Evolutionary conservation across 2,329 filamentous ascomycete genomes (phyloP), one percentile per base, ranked within the genome.

Genomic region (Colletotrichum acutatum): DNA sequence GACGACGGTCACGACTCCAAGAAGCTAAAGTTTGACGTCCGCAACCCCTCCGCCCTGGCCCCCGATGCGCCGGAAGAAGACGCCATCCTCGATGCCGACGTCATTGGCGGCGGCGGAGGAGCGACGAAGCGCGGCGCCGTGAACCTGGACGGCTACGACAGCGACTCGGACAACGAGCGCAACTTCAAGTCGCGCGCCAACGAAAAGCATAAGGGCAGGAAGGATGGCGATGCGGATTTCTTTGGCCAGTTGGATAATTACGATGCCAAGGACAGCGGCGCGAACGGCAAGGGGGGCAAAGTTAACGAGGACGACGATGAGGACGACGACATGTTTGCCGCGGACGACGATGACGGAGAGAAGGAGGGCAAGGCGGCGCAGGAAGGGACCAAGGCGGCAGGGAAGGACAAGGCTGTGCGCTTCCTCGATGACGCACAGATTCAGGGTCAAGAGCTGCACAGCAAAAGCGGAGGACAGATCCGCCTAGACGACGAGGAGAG

Each of bases 141-240:
- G 68, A 98, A 98, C 79, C 91, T 99, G 53, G 97, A 98, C 79
- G 97, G 97, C 63, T 99, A 98, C 84, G 96, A 98, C 77, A 97
- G 93, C 11, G 97, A 99, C 83, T 97, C 96, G 2, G 90, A 93
- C 65, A 96, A 97, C 76, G 97, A 98, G 80, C 71, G 71, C 34
- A 95, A 94, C 57, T 97, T 98, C 81, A 90, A 97, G 77, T 89
- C 89, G 37, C 90, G 94, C 64, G 93, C 93, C 6, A 90, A 92
- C 71, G 88, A 88, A 68, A 89, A 87, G 75, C 85, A 83, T 66
- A 86, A 80, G 71, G 76, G 74, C 19, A 83, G 84, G 77, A 79
- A 83, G 32, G 71, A 62, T 14, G 85, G 85, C 69, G 82, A 87
- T n/a, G 85, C 88, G 8, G 83, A 87, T 71, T 79, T 90, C 7